These are phyloP conservation scores for Capsicum chinense DNA, from an alignment of 257 asterid genomes.

Conservation along the genomic window DNA sequence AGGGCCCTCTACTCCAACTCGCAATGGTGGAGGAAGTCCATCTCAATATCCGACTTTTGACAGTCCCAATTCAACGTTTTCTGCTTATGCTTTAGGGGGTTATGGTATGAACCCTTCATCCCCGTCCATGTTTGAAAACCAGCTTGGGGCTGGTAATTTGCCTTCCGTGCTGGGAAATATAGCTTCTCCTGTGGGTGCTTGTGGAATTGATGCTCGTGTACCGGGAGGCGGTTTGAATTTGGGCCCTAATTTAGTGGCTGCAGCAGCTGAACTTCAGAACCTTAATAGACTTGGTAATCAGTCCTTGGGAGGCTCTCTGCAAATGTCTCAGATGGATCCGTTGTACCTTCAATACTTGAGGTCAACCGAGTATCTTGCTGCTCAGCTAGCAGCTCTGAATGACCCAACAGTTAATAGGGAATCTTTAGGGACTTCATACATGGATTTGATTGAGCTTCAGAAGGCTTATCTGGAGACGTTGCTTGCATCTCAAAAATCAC, in stretches of 20 bases:
- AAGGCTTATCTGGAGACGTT: conserved; percentile 60
- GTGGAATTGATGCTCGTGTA: conserved; percentile 51
- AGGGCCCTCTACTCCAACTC: conserved; percentile 51
- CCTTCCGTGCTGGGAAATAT: conserved; percentile 57
- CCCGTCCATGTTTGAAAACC: conserved; percentile 55
- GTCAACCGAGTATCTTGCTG: conserved; percentile 55
- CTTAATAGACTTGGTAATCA: conserved; percentile 55
- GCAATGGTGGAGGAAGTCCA: conserved; percentile 49
- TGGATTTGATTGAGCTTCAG: conserved; percentile 64
- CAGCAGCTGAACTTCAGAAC: conserved; percentile 60
- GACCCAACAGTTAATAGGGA: conserved; percentile 48
- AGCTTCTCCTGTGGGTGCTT: conserved; percentile 52
- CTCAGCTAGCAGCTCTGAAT: conserved; percentile 48
- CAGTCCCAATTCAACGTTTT: conserved; percentile 56
- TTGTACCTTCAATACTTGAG: conserved; percentile 59
- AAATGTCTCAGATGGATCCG: conserved; percentile 58
- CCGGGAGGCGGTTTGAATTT: conserved; percentile 50
- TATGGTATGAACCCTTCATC: conserved; percentile 54
- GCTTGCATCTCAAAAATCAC: conserved; percentile 59
- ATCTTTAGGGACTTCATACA: conserved; percentile 46
- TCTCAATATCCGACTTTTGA: conserved; percentile 54
- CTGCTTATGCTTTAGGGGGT: conserved; percentile 52
- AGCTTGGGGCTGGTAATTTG: conserved; percentile 47
- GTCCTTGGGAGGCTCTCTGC: conserved; percentile 50
- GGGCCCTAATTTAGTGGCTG: conserved; percentile 56